A percentile compares a stretch with the other conserved stretches of the same genome.
phyloP scores from a whole-genome alignment of 768 basidiomycete species.

The Rhodotorula toruloides region DNA sequence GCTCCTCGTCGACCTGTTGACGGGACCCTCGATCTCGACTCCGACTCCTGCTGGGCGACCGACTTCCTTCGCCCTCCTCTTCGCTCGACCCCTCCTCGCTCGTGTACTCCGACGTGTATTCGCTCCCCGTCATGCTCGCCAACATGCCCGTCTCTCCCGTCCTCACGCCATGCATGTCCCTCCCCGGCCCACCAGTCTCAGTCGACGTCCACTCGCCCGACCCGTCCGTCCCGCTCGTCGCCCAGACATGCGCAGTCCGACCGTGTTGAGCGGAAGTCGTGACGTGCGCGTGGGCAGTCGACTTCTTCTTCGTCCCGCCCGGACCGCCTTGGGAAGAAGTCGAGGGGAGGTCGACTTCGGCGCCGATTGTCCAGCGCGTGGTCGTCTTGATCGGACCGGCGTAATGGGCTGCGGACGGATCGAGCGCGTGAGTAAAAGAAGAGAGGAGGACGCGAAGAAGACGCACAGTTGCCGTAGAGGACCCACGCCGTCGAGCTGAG shows the following conservation, averaged over 20 bases:
- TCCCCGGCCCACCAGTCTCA: neutral
- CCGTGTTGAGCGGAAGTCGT: conserved; percentile 24
- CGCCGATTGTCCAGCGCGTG: conserved; percentile 49
- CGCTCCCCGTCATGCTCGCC: neutral
- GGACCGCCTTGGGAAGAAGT: neutral
- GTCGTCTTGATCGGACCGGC: conserved; percentile 49
- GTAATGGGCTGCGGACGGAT: conserved; percentile 41
- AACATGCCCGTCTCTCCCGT: conserved; percentile 10
- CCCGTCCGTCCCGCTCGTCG: neutral
- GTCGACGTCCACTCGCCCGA: neutral
- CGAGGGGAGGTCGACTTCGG: conserved; percentile 47
- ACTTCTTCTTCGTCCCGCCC: neutral
- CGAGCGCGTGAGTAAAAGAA: neutral
- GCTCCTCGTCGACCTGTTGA: neutral
- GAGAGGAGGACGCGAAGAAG: neutral
- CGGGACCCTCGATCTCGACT: neutral
- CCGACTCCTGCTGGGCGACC: neutral
- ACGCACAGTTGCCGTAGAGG: conserved; percentile 46
- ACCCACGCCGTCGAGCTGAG: conserved; percentile 46
- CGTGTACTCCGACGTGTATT: conserved; percentile 12
- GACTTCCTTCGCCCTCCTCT: neutral
- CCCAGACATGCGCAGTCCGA: conserved; percentile 31
- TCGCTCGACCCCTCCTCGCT: neutral
- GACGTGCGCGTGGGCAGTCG: neutral
- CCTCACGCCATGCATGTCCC: neutral